Percentiles rank a stretch among this genome's conserved stretches.
Conservation (phyloP, 1,284 basidiomycete genomes). For the Anthracocystis panici-leucophaei region DNA sequence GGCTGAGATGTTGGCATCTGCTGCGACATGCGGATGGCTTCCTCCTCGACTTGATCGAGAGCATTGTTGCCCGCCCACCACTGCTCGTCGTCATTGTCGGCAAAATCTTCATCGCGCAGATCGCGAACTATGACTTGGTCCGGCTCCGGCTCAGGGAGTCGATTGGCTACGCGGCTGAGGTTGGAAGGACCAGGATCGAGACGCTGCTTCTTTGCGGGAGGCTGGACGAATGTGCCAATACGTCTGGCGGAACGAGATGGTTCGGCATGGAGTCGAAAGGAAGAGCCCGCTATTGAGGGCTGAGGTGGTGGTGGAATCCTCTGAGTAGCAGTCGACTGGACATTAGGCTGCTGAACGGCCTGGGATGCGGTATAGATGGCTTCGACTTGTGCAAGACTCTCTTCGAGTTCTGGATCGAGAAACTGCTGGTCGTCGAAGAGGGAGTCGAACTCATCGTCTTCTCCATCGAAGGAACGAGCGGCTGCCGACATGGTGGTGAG, state of each 20-base stretch:
- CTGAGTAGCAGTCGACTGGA: background rate
- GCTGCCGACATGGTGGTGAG: background rate
- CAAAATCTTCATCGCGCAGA: conserved; percentile 39
- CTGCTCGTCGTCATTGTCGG: conserved; percentile 40
- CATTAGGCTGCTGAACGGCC: conserved; percentile 13
- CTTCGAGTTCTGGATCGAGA: conserved; percentile 45
- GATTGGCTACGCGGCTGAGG: conserved; percentile 12
- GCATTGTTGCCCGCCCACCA: conserved; percentile 48
- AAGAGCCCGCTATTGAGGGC: conserved; percentile 3
- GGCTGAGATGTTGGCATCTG: conserved; percentile 30
- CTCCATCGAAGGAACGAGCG: conserved; percentile 3
- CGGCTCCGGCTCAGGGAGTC: conserved; percentile 18
- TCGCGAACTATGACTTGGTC: conserved; percentile 48
- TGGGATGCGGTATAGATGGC: conserved; percentile 46
- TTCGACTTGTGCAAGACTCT: conserved; percentile 48
- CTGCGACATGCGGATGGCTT: conserved; percentile 54
- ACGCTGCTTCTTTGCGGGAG: conserved; percentile 40
- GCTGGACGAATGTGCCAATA: conserved; percentile 35
- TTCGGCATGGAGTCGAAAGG: conserved; percentile 19
- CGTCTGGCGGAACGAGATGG: conserved; percentile 11
- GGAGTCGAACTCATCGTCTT: conserved; percentile 49
- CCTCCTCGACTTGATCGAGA: conserved; percentile 47
- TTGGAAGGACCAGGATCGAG: conserved; percentile 27
- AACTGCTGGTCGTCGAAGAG: conserved; percentile 40
- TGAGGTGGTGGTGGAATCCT: background rate